These are phyloP conservation scores for Neodidymelliopsis sp. DNA, from an alignment of 2,329 filamentous ascomycete genomes.

Conservation along the genomic window DNA sequence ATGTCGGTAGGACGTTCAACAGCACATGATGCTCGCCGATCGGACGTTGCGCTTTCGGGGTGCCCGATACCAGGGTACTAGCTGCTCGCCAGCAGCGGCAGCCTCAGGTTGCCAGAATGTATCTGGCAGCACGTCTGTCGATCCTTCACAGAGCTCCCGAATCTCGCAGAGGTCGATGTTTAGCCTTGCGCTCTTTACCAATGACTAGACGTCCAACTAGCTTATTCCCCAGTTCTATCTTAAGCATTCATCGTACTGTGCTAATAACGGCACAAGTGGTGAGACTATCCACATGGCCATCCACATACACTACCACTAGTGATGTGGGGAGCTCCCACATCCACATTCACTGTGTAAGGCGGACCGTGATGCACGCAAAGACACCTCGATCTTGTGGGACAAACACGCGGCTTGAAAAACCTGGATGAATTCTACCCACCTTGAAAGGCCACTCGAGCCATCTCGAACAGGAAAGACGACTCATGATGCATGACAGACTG, in stretches of 20 bases:
- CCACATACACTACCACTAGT: conserved; percentile 9
- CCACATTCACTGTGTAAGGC: conserved; percentile 14
- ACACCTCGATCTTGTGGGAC: conserved; percentile 1
- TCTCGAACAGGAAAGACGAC: not conserved
- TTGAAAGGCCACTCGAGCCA: too few relatives aligned
- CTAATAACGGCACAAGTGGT: conserved; percentile 7
- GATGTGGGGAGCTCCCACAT: conserved; percentile 14
- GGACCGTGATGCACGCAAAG: not conserved
- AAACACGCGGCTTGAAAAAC: conserved; percentile 5
- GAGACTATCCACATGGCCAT: conserved; percentile 1
- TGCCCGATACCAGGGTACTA: conserved; percentile 6
- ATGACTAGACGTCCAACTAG: not conserved
- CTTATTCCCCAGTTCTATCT: not conserved
- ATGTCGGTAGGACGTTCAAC: conserved; percentile 4
- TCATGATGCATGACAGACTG: too few relatives aligned
- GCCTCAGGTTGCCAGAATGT: not conserved
- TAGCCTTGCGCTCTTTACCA: not conserved
- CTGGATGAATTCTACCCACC: too few relatives aligned
- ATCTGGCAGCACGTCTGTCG: conserved; percentile 1
- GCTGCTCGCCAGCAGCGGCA: not conserved
- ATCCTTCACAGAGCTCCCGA: conserved; percentile 4
- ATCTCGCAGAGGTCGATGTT: not conserved
- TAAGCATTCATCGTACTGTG: not conserved
- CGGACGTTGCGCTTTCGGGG: conserved; percentile 3
- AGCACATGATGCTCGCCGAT: conserved; percentile 1